Evolutionary conservation across 306 rosid genomes (phyloP).

Genomic region (Luffa acutangula): DNA sequence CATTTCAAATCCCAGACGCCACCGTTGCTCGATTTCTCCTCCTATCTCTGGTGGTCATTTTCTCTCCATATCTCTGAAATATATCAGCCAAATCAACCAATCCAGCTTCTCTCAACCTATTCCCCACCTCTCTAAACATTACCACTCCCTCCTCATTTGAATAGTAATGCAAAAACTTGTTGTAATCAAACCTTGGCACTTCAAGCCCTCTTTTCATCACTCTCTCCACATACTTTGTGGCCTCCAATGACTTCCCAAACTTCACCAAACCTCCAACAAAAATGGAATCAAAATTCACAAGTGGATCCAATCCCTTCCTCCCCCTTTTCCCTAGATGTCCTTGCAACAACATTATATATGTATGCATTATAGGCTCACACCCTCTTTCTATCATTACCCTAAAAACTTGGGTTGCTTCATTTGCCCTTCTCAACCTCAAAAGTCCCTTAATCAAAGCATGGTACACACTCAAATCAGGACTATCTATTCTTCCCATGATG

Average conservation of each 20-base stretch:
- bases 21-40: slow-evolving; percentile 28
- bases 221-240: slow-evolving; percentile 80
- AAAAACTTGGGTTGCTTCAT: slow-evolving; percentile 75
- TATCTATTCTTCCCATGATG: slow-evolving; percentile 19
- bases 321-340: slow-evolving; percentile 59
- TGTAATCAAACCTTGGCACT: slow-evolving; percentile 83
- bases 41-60: slow-evolving; percentile 69
- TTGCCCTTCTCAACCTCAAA: slow-evolving; percentile 44
- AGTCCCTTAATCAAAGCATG: slow-evolving; percentile 76
- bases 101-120: slow-evolving; percentile 69
- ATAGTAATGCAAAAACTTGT: slow-evolving; percentile 56
- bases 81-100: slow-evolving; percentile 79
- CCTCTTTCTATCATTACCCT: slow-evolving; percentile 54
- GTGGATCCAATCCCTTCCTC: slow-evolving; percentile 59
- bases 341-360: slow-evolving; percentile 73
- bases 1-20: background rate
- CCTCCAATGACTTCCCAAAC: slow-evolving; percentile 39
- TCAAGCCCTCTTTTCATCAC: slow-evolving; percentile 50
- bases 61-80: slow-evolving; percentile 68
- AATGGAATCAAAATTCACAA: slow-evolving; percentile 63
- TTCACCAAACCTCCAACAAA: slow-evolving; percentile 65
- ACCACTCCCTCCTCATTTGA: slow-evolving; percentile 70
- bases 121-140: slow-evolving; percentile 71
- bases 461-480: slow-evolving; percentile 34
- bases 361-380: slow-evolving; percentile 59